Evolutionary conservation across 1,139 yeast genomes (phyloP).

Genomic region (Yamadazyma triangularis): DNA sequence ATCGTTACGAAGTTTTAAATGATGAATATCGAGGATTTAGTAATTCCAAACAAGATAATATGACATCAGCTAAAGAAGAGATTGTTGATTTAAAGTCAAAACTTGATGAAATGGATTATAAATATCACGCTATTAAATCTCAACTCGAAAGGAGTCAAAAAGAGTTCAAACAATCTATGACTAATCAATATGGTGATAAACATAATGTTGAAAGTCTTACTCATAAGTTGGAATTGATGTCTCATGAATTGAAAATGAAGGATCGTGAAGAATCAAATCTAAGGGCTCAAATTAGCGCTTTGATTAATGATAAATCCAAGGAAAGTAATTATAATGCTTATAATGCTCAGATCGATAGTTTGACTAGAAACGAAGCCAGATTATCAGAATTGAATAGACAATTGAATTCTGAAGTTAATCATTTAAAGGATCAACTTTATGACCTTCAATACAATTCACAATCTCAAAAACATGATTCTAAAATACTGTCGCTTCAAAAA

Average conservation of each 20-base stretch:
- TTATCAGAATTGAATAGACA: conserved; percentile 14
- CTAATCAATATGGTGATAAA: conserved; percentile 4
- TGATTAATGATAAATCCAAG: conserved; percentile 13
- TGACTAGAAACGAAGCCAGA: conserved; percentile 15
- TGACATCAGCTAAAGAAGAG: not conserved
- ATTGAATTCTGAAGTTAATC: conserved; percentile 17
- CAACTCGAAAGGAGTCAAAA: conserved; percentile 7
- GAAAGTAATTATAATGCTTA: conserved; percentile 10
- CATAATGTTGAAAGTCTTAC: conserved; percentile 9
- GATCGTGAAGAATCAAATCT: conserved; percentile 18
- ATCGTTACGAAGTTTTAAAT: conserved; percentile 4
- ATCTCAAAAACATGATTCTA: conserved; percentile 9
- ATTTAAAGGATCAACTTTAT: conserved; percentile 17
- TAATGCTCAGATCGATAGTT: conserved; percentile 17
- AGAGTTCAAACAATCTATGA: conserved; percentile 7
- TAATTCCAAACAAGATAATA: not conserved
- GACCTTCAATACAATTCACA: conserved; percentile 10
- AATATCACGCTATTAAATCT: conserved; percentile 4
- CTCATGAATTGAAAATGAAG: conserved; percentile 18
- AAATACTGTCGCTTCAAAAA: conserved; percentile 8
- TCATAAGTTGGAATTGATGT: conserved; percentile 11
- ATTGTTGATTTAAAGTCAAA: conserved; percentile 2
- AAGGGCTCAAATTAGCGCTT: conserved; percentile 19
- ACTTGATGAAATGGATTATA: conserved; percentile 7
- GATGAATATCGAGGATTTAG: conserved; percentile 4